Conservation (phyloP, 257 asterid genomes). For the Solanum corneliomulleri region DNA sequence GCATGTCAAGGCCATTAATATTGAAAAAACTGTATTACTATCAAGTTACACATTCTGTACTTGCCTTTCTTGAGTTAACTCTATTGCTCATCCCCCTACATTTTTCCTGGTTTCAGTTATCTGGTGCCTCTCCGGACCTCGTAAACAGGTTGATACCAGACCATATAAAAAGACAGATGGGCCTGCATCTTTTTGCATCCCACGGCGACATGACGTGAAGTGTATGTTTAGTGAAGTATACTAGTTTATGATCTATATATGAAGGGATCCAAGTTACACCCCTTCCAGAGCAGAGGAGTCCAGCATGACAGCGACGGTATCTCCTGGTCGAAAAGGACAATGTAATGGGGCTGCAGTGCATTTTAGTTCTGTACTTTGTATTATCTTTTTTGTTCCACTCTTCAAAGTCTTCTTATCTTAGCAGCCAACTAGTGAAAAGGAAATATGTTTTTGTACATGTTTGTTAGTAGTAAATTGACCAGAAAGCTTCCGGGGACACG, state of each 20-base stretch:
- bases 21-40: not conserved
- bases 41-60: not conserved
- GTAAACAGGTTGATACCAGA: constrained; percentile 82
- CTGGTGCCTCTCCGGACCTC: constrained; percentile 73
- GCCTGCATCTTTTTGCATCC: constrained; percentile 55
- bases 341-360: constrained; percentile 2
- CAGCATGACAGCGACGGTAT: not conserved
- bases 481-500: not conserved
- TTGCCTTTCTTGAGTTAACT: not conserved
- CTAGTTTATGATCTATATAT: not conserved
- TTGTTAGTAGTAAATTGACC: not conserved
- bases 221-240: not conserved
- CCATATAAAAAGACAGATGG: constrained; percentile 71
- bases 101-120: constrained; percentile 26
- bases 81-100: not conserved
- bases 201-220: constrained; percentile 41
- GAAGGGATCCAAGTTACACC: not conserved
- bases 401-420: not conserved
- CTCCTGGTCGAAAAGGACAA: not conserved
- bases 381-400: not conserved
- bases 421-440: not conserved
- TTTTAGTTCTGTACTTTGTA: not conserved
- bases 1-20: not conserved
- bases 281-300: not conserved
- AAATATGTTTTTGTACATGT: constrained; percentile 1